phyloP scores from a whole-genome alignment of 2,329 filamentous ascomycete species.

The Penicillium sp. region DNA sequence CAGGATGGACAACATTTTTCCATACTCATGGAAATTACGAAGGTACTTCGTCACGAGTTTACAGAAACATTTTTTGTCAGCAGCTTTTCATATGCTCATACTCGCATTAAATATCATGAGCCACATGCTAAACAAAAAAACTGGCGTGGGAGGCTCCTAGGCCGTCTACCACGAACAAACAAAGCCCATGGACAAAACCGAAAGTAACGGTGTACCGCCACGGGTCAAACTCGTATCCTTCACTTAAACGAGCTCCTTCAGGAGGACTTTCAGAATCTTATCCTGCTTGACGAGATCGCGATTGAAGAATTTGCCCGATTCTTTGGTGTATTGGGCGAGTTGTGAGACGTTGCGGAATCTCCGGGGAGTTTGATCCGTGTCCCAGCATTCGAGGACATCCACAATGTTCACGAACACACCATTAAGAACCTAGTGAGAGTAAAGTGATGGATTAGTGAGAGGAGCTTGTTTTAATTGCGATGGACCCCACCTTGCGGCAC shows the following conservation, averaged over 20 bases:
- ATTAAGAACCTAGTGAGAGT: conserved; percentile 9
- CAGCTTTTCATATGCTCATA: too few relatives aligned
- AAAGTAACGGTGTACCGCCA: too few relatives aligned
- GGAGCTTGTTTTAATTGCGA: background rate
- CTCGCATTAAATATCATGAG: too few relatives aligned
- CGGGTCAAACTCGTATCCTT: background rate
- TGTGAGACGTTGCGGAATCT: conserved; percentile 11
- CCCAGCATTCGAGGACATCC: conserved; percentile 26
- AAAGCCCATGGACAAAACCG: too few relatives aligned
- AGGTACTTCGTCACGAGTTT: too few relatives aligned
- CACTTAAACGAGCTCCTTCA: conserved; percentile 11
- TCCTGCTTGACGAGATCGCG: conserved; percentile 19
- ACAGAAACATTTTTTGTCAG: too few relatives aligned
- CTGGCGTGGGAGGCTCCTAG: too few relatives aligned
- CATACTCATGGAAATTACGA: too few relatives aligned
- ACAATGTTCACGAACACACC: conserved; percentile 27
- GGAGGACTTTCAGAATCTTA: conserved; percentile 16
- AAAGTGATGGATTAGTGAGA: background rate
- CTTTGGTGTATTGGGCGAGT: conserved; percentile 17
- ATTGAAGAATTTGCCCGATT: conserved; percentile 9
- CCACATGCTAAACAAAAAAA: too few relatives aligned
- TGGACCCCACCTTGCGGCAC: conserved; percentile 24
- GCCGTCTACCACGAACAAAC: too few relatives aligned
- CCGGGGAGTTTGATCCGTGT: conserved; percentile 2
- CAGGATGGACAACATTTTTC: too few relatives aligned